Conservation (phyloP, 768 basidiomycete genomes). For the Sistotremastrum suecicum region DNA sequence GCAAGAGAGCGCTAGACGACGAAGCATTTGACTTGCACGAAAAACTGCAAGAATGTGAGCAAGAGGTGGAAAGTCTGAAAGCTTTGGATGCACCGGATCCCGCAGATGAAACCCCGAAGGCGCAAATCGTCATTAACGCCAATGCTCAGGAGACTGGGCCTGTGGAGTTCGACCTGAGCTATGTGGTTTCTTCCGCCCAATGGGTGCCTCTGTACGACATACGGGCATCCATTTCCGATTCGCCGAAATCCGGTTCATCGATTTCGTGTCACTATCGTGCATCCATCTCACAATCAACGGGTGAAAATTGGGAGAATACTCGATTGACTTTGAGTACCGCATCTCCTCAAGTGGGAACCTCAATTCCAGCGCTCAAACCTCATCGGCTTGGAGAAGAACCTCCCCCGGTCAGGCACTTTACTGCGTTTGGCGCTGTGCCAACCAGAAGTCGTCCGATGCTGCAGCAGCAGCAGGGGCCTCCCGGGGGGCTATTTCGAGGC, state of each 20-base stretch:
- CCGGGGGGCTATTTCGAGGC: no score
- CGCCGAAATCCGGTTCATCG: conserved; percentile 26
- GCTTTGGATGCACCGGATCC: neutral
- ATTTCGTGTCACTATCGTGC: conserved; percentile 43
- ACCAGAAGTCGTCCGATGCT: no score
- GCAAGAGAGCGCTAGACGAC: no score
- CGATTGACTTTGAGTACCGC: conserved; percentile 38
- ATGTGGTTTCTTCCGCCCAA: conserved; percentile 36
- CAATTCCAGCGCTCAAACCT: conserved; percentile 6
- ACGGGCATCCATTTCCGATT: conserved; percentile 30
- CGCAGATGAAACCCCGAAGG: conserved; percentile 1
- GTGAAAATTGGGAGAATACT: conserved; percentile 45
- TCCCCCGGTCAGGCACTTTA: neutral
- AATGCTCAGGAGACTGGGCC: conserved; percentile 21
- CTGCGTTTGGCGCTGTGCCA: no score
- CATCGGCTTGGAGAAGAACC: conserved; percentile 1
- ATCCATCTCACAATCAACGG: conserved; percentile 36
- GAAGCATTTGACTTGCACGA: conserved; percentile 9
- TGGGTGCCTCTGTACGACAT: conserved; percentile 50
- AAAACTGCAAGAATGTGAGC: neutral
- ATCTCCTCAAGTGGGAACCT: conserved; percentile 7
- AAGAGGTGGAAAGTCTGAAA: conserved; percentile 3
- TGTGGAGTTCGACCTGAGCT: conserved; percentile 35
- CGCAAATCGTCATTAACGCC: conserved; percentile 28
- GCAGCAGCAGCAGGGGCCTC: no score